Evolutionary conservation across 108 stramenopile genomes (phyloP).

Genomic region (Ochromonas danica): DNA sequence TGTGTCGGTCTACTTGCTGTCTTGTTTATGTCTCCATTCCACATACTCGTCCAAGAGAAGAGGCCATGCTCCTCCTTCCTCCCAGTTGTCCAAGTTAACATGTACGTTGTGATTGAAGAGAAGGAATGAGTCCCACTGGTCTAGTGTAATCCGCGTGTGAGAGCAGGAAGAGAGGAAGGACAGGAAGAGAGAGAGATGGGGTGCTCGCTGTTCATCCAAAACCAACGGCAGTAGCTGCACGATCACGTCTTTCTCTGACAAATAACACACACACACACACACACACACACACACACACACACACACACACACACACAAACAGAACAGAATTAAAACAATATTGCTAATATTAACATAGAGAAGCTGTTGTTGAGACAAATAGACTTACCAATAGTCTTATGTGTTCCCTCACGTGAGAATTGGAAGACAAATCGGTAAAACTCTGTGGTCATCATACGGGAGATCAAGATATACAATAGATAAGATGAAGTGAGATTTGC

Average conservation of each 20-base stretch:
- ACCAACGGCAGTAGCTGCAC: conserved; percentile 1
- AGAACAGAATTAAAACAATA: no score
- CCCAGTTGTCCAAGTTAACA: conserved; percentile 8
- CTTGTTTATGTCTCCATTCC: conserved; percentile 34
- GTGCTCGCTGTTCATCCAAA: conserved; percentile 9
- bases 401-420: conserved; percentile 30
- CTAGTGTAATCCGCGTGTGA: conserved; percentile 1
- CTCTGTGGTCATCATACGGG: background rate
- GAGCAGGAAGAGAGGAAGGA: background rate
- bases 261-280: no score
- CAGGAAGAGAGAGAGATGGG: conserved; percentile 19
- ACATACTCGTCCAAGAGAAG: conserved; percentile 30
- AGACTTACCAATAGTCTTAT: conserved; percentile 31
- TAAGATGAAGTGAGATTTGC: background rate
- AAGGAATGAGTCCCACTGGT: conserved; percentile 34
- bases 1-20: no score
- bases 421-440: conserved; percentile 37
- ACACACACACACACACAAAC: no score
- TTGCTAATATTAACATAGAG: background rate
- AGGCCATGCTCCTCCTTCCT: conserved; percentile 37
- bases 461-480: background rate
- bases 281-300: no score
- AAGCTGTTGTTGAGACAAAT: background rate
- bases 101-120: background rate
- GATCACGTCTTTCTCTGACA: conserved; percentile 14